Conservation (phyloP, 2,329 filamentous ascomycete species). For the Clathrospora elynae region DNA sequence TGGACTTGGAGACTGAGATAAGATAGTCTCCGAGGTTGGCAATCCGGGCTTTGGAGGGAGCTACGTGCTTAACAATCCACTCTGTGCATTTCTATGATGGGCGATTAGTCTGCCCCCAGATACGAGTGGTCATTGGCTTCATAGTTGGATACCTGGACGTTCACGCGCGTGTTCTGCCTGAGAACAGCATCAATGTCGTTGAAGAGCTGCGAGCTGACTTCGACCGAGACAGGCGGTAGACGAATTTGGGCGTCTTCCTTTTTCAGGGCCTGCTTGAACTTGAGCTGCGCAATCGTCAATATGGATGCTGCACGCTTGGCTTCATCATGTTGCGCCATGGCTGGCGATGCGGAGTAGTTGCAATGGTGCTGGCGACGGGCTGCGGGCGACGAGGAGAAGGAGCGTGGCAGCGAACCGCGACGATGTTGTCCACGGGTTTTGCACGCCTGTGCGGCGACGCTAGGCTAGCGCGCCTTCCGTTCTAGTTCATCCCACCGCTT, state of each 20-base stretch:
- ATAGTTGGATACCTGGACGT: constrained; percentile 43
- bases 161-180: constrained; percentile 32
- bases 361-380: constrained; percentile 5
- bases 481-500: constrained; percentile 19
- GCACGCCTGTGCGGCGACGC: constrained; percentile 8
- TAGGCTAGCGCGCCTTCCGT: constrained; percentile 18
- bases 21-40: constrained; percentile 76
- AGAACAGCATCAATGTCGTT: constrained; percentile 36
- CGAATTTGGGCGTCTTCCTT: constrained; percentile 25
- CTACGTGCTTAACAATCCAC: constrained; percentile 78
- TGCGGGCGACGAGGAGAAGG: neutral
- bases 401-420: neutral
- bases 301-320: constrained; percentile 31
- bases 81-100: constrained; percentile 75
- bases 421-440: constrained; percentile 13
- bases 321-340: constrained; percentile 31
- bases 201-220: constrained; percentile 32
- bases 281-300: constrained; percentile 36
- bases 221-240: constrained; percentile 27
- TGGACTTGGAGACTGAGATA: constrained; percentile 68
- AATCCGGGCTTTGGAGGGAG: constrained; percentile 68
- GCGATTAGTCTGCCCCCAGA: constrained; percentile 43
- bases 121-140: constrained; percentile 22
- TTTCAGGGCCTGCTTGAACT: constrained; percentile 37
- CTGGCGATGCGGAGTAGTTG: constrained; percentile 6